Percentiles rank a stretch among this genome's conserved stretches.
Conservation (phyloP, 495 filamentous ascomycete species). For the Tuber brumale region DNA sequence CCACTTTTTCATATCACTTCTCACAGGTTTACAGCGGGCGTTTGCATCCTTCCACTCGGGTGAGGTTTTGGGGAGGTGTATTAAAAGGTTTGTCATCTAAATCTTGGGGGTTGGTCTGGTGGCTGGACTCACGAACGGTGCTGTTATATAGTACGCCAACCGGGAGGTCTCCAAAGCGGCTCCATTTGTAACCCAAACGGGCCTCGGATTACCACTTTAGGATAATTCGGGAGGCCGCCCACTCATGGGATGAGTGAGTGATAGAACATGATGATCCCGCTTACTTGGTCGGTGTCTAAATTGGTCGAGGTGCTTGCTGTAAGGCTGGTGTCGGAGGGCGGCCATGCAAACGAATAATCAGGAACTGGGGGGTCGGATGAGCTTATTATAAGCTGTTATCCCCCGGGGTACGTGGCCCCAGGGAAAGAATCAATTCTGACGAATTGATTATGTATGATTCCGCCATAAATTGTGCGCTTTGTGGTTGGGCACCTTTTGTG, state of each 20-base stretch:
- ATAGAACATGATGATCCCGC: neutral
- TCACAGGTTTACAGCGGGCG: neutral
- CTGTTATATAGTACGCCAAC: neutral
- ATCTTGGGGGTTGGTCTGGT: neutral
- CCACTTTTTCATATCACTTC: neutral
- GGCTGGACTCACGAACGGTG: neutral
- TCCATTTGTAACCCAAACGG: neutral
- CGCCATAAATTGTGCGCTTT: neutral
- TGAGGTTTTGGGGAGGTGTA: neutral
- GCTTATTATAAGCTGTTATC: neutral
- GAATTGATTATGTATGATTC: neutral
- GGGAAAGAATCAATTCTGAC: neutral
- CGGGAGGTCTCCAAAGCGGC: neutral
- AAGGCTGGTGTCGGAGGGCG: neutral
- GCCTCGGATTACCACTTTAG: neutral
- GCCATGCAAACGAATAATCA: neutral
- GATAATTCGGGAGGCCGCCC: neutral
- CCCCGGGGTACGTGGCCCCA: neutral
- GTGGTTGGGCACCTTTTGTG: neutral
- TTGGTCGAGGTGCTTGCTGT: neutral
- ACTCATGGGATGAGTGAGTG: neutral
- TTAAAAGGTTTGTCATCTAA: neutral
- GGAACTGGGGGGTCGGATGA: neutral
- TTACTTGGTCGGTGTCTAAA: no score
- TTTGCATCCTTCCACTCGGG: neutral